phyloP scores from a whole-genome alignment of 345 rosid genomes.

The Dimocarpus longan region DNA sequence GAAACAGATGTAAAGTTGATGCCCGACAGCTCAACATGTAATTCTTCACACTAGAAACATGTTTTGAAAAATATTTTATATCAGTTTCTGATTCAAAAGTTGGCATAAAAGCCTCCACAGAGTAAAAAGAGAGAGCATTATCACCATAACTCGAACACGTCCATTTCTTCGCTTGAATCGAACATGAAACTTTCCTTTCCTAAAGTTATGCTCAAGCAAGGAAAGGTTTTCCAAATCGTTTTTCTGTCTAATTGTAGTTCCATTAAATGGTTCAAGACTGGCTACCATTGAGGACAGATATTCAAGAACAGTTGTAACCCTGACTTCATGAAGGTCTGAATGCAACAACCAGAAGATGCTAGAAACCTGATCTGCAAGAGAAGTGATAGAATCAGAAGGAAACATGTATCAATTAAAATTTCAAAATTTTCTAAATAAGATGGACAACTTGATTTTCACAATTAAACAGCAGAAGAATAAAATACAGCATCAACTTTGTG shows the following conservation, averaged over 20 bases:
- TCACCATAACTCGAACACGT: slow-evolving; percentile 74
- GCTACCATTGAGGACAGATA: slow-evolving; percentile 81
- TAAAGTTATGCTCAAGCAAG: slow-evolving; percentile 48
- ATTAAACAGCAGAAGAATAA: neutral
- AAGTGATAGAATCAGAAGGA: slow-evolving; percentile 21
- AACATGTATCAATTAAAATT: neutral
- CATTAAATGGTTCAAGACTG: slow-evolving; percentile 55
- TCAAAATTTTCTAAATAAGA: neutral
- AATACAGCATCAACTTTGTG: neutral
- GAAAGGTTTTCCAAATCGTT: slow-evolving; percentile 52
- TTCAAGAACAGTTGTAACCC: slow-evolving; percentile 60
- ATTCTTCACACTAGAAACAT: slow-evolving; percentile 63
- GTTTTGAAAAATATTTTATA: slow-evolving; percentile 18
- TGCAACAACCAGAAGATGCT: slow-evolving; percentile 74
- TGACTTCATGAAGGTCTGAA: slow-evolving; percentile 73
- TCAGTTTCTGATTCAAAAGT: slow-evolving; percentile 12
- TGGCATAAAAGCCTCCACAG: neutral
- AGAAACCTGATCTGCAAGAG: slow-evolving; percentile 60
- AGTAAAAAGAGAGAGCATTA: neutral
- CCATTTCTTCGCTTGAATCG: slow-evolving; percentile 89
- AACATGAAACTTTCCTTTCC: slow-evolving; percentile 65
- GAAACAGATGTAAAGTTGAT: slow-evolving; percentile 63
- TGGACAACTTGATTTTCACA: neutral
- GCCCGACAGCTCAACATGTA: slow-evolving; percentile 56
- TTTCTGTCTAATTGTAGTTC: slow-evolving; percentile 38